Evolutionary conservation across 139 green algal species (phyloP), one percentile per base, ranked within the genome.

Genomic region (Ettlia oleoabundans): DNA sequence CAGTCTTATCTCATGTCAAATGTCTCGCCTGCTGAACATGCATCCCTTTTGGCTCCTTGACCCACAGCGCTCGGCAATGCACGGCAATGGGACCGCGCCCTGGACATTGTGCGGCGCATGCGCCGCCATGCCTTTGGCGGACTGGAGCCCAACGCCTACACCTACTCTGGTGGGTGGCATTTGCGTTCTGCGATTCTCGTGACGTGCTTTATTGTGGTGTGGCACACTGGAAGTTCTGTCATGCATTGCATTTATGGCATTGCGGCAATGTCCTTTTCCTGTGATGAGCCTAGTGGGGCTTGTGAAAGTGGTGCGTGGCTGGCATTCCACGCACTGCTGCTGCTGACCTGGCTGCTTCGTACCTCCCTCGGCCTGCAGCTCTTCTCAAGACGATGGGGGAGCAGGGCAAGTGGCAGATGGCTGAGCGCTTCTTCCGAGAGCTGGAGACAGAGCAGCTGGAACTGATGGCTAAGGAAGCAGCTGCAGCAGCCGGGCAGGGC

Each of bases 61-160:
- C 70, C 94, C 65, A 87, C 86, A 1, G 92, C 94, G 15, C 87
- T 96, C 72, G 93, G 89, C 82, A 92, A 92, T 52, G 93, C 87
- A 2, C 61, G 87, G 74, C 88, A 95, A 69, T 97, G 93, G 92
- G 81, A 89, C 18, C 84, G 90, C 18, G 94, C 93, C 0, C 69
- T 92, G 64, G 82, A 89, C 33, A 78, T 94, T 68, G 87, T 98
- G 52, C 41, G 76, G 40, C 70, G 74, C 40, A 97, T 98, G 93
- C 83, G 90, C 64, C 47, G 58, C 8, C 63, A 70, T 43, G 42
- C 61, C 7, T 90, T 83, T 81, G 91, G 92, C 73, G 82, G 84
- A 35, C 87, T 95, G 53, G 84, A 92, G 85, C 94, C 94, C 67
- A 97, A 98, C 76, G 91, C 93, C 7, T 97, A 96, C 86, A 97